Evolutionary conservation across 192 early-diverging fungal genomes (phyloP).

Genomic region (Coemansia biformis): DNA sequence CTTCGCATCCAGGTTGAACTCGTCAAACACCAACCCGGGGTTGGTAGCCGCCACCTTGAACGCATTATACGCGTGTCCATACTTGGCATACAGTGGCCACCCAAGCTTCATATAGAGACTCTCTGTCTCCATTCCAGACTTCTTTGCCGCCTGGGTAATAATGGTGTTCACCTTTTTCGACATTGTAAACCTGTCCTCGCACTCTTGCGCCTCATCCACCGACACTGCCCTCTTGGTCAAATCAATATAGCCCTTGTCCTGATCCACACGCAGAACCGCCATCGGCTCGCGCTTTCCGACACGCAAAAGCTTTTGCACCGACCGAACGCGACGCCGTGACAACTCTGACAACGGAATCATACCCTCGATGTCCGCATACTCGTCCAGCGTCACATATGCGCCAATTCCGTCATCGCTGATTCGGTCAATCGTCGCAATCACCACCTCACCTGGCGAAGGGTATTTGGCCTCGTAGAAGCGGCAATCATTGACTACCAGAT

Average conservation of each 20-base stretch:
- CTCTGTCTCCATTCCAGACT: constrained; percentile 73
- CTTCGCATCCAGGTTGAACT: constrained; percentile 58
- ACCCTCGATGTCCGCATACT: constrained; percentile 97
- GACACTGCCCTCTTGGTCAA: constrained; percentile 91
- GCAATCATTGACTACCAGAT: constrained; percentile 34
- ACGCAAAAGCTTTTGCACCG: constrained; percentile 90
- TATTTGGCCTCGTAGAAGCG: constrained; percentile 93
- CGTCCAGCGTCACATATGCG: constrained; percentile 89
- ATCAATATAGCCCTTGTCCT: constrained; percentile 99
- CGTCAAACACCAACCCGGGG: constrained; percentile 80
- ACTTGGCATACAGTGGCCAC: constrained; percentile 94
- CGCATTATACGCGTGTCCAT: constrained; percentile 94
- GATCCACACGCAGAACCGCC: constrained; percentile 90
- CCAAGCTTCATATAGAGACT: constrained; percentile 77
- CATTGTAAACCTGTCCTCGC: constrained; percentile 91
- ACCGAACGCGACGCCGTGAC: constrained; percentile 90
- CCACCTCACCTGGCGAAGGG: constrained; percentile 90
- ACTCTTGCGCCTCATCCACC: constrained; percentile 80
- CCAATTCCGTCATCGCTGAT: constrained; percentile 83
- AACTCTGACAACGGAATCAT: constrained; percentile 95
- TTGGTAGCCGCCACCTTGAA: constrained; percentile 91
- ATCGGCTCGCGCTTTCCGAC: constrained; percentile 91
- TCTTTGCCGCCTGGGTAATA: constrained; percentile 68
- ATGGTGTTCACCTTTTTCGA: constrained; percentile 68
- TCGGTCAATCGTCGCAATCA: constrained; percentile 95